phyloP scores from a whole-genome alignment of 2,329 filamentous ascomycete species.

The Emergomyces pasteurianus region DNA sequence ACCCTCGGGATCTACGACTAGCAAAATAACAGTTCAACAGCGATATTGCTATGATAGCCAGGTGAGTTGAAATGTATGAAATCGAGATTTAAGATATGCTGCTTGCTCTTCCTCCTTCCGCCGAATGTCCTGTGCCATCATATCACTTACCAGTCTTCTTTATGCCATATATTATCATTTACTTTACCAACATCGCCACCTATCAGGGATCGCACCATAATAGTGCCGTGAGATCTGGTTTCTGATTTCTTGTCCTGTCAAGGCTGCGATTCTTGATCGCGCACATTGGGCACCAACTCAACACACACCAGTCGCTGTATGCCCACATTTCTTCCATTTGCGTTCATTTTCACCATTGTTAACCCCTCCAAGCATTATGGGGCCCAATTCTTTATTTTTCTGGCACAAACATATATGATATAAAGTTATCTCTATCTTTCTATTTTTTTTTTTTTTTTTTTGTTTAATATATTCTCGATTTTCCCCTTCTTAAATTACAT shows the following conservation, averaged over 20 bases:
- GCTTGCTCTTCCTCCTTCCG: too few relatives aligned
- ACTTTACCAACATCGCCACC: neutral
- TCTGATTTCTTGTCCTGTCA: neutral
- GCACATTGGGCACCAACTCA: constrained; percentile 5
- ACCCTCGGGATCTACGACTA: neutral
- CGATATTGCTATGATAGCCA: neutral
- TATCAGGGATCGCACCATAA: neutral
- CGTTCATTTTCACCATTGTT: neutral
- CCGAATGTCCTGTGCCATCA: too few relatives aligned
- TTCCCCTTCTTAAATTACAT: neutral
- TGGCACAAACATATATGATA: neutral
- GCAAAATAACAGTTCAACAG: neutral
- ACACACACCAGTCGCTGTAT: neutral
- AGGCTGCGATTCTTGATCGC: neutral
- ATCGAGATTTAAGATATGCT: too few relatives aligned
- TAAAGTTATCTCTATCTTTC: neutral
- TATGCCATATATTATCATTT: neutral
- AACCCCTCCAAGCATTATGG: neutral
- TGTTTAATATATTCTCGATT: neutral
- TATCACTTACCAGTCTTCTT: neutral
- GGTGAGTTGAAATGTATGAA: too few relatives aligned
- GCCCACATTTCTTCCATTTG: neutral
- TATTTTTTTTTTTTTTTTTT: neutral
- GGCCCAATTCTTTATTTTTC: constrained; percentile 1
- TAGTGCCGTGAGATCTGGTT: neutral